Base-by-base conservation (phyloP, 495 filamentous ascomycete genomes). In the Hypoxylon rickii region DNA sequence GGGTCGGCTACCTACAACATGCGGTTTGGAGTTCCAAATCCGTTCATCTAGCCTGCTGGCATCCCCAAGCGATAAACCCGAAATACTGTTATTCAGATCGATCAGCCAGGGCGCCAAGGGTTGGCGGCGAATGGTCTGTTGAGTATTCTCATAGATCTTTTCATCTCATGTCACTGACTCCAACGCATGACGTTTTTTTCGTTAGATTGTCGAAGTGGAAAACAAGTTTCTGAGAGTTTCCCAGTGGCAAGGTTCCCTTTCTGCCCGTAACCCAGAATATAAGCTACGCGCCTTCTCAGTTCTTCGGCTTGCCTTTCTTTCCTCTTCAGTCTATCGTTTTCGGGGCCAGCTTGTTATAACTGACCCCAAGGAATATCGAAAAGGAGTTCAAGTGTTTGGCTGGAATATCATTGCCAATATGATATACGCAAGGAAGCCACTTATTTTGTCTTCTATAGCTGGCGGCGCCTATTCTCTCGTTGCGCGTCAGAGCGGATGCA, bases 401-500 rank as follows among this genome's bases (percentile, higher is more conserved):
- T 49, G 17, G 15, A 36, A 57, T 20, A 39, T 43, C 31, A 32
- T 19, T 20, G 43, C 38, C 52, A 62, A 62, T 20, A 68, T 65
- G 58, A 52, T 49, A 50, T 49, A 36, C 34, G 40, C 21, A 55
- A 61, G 53, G 18, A 60, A 49, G 20, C 37, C 62, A 19, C 38
- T 56, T 26, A 11, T 55, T 18, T 20, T 68, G 15, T 52, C 44
- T 8, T 55, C 58, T n/a, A 15, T 60, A 15, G 36, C 55, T 15
- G 22, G 55, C 45, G 48, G 51, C 7, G 62, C 55, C 8, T 47
- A 59, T 31, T 64, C 65, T 4, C 54, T 65, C 31, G 56, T 55
- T 15, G 52, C 63, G 13, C 62, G 62, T 4, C 51, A 63, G 33
- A 55, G 36, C 15, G 55, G 62, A 32, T 68, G 65, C 24, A 51